phyloP scores from a whole-genome alignment of 176 grass and related monocot species.

The Cenchrus purpureus region DNA sequence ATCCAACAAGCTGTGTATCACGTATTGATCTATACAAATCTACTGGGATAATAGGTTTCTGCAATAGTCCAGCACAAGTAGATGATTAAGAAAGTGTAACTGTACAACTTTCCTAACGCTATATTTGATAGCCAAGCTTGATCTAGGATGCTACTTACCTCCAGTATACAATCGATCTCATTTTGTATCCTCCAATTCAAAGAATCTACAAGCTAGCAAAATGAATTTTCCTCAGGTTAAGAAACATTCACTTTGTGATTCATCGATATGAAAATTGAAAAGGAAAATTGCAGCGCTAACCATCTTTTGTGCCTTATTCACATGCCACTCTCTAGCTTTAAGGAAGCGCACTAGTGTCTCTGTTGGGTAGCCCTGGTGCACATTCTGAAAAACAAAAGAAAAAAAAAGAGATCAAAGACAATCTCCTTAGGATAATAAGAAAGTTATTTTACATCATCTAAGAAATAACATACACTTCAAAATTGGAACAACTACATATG shows the following conservation, averaged over 20 bases:
- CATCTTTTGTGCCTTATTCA: constrained; percentile 71
- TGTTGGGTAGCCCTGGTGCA: constrained; percentile 71
- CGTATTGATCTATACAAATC: constrained; percentile 76
- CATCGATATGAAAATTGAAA: constrained; percentile 9
- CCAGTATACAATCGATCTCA: constrained; percentile 76
- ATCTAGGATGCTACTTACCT: constrained; percentile 54
- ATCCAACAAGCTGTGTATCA: constrained; percentile 70
- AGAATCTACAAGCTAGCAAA: constrained; percentile 76
- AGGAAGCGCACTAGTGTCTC: constrained; percentile 74
- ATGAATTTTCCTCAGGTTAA: constrained; percentile 35
- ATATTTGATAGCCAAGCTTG: constrained; percentile 5
- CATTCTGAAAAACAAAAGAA: constrained; percentile 54
- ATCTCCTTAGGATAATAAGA: constrained; percentile 23
- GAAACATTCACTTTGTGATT: constrained; percentile 30
- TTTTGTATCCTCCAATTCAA: constrained; percentile 95
- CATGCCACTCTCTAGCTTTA: constrained; percentile 81
- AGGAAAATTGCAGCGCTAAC: constrained; percentile 37
- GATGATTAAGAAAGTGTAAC: constrained; percentile 24
- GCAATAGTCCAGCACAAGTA: constrained; percentile 44
- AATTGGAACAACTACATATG: constrained; percentile 4
- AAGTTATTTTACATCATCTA: constrained; percentile 1
- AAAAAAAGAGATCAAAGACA: constrained; percentile 14
- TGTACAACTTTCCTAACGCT: neutral
- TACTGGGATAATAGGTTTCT: constrained; percentile 78
- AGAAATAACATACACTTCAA: neutral